Evolutionary conservation across 2,329 filamentous ascomycete species (phyloP).

Genomic region (Cladosporium sp.): DNA sequence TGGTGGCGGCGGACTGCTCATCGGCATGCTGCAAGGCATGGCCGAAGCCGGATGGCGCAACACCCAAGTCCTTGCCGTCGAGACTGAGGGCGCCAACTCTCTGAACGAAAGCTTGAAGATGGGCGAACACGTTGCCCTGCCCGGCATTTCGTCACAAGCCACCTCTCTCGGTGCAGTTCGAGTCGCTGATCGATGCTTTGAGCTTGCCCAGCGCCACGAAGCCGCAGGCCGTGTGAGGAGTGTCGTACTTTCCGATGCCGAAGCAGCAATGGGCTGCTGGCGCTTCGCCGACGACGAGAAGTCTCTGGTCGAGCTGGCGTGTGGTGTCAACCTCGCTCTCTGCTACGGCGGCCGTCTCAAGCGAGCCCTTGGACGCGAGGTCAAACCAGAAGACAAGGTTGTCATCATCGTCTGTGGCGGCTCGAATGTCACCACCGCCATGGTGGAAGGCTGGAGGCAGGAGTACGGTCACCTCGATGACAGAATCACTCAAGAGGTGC

Average conservation of each 20-base stretch:
- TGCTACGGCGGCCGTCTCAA: constrained; percentile 63
- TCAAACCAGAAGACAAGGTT: constrained; percentile 65
- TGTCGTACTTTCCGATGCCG: constrained; percentile 66
- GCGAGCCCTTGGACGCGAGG: constrained; percentile 54
- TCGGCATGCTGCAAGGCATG: constrained; percentile 69
- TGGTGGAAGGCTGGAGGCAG: constrained; percentile 47
- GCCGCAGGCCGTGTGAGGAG: constrained; percentile 50
- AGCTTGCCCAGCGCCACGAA: constrained; percentile 49
- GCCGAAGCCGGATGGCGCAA: constrained; percentile 37
- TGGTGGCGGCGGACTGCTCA: constrained; percentile 75
- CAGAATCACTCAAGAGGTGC: constrained; percentile 13
- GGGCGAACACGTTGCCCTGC: constrained; percentile 54
- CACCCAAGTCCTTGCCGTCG: constrained; percentile 63
- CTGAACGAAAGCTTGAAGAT: constrained; percentile 59
- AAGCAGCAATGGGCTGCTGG: constrained; percentile 74
- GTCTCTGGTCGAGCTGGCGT: constrained; percentile 77
- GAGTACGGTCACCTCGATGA: constrained; percentile 32
- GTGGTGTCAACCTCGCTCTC: constrained; percentile 72
- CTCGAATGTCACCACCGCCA: constrained; percentile 48
- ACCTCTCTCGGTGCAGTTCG: constrained; percentile 68
- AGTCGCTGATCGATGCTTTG: constrained; percentile 66
- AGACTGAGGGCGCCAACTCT: constrained; percentile 70
- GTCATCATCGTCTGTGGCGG: constrained; percentile 81
- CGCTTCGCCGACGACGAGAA: constrained; percentile 77
- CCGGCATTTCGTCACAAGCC: constrained; percentile 70